Evolutionary conservation across 257 asterid genomes (phyloP).

Genomic region (Gardenia jasminoides): DNA sequence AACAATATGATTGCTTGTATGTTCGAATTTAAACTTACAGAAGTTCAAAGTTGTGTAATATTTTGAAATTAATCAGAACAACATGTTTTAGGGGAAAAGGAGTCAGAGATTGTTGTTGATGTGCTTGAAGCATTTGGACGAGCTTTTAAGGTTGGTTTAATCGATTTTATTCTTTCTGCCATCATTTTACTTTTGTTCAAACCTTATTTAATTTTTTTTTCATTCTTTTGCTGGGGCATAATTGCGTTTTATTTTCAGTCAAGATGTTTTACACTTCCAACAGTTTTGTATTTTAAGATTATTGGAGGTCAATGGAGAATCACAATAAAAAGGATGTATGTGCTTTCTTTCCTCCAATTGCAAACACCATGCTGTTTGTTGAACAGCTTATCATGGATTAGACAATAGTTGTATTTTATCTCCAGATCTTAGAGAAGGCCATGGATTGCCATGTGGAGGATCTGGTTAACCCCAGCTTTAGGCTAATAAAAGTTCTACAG

Average conservation of each 20-base stretch:
- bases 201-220: not conserved
- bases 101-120: constrained; percentile 56
- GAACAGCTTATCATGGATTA: not conserved
- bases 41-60: constrained; percentile 8
- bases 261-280: not conserved
- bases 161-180: constrained; percentile 6
- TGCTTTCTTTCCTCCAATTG: not conserved
- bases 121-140: constrained; percentile 80
- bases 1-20: constrained; percentile 22
- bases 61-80: constrained; percentile 23
- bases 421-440: not conserved
- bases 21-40: constrained; percentile 1
- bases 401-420: not conserved
- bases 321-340: not conserved
- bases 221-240: not conserved
- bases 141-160: constrained; percentile 64
- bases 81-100: constrained; percentile 49
- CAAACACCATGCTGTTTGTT: not conserved
- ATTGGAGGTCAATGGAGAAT: too few species aligned
- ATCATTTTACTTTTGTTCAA: not conserved
- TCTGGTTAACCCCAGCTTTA: not conserved
- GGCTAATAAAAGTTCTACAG: not conserved
- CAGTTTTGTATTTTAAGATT: too few species aligned
- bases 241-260: not conserved
- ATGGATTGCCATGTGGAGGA: not conserved